These are phyloP conservation scores for Aspergillus sp. DNA, from an alignment of 2,329 filamentous ascomycete genomes.

Conservation along the genomic window DNA sequence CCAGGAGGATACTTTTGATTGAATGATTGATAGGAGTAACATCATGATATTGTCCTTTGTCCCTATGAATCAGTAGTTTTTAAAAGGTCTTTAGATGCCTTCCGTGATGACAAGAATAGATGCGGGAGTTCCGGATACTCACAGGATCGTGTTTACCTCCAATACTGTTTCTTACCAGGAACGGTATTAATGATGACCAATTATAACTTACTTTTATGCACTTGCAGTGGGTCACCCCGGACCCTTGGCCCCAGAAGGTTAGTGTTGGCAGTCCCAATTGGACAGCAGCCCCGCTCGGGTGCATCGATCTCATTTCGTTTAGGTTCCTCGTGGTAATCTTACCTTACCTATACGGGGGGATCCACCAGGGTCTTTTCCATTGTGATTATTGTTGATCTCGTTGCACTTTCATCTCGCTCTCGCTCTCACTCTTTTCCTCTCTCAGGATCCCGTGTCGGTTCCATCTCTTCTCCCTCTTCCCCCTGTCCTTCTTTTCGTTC, in stretches of 20 bases:
- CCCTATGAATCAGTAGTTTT: too few relatives aligned
- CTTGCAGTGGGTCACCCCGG: not conserved
- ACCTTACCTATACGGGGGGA: conserved; percentile 8
- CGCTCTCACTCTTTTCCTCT: not conserved
- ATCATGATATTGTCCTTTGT: too few relatives aligned
- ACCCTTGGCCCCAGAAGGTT: conserved; percentile 2
- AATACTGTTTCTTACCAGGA: too few relatives aligned
- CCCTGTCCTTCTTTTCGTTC: conserved; percentile 8
- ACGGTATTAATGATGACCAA: not conserved
- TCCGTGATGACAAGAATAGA: too few relatives aligned
- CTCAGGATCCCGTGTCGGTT: not conserved
- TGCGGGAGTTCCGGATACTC: too few relatives aligned
- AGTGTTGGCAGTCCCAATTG: conserved; percentile 12
- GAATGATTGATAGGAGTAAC: too few relatives aligned
- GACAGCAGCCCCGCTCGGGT: conserved; percentile 7
- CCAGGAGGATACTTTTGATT: too few relatives aligned
- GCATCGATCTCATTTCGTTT: conserved; percentile 21
- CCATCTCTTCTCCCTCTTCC: conserved; percentile 2
- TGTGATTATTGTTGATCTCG: not conserved
- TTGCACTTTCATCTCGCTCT: conserved; percentile 1
- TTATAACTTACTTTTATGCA: not conserved
- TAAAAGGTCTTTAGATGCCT: too few relatives aligned
- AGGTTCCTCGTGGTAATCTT: conserved; percentile 13
- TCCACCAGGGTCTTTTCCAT: not conserved
- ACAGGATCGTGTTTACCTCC: too few relatives aligned